Base-by-base conservation (phyloP, 495 filamentous ascomycete genomes). In the Parmelia sp. region DNA sequence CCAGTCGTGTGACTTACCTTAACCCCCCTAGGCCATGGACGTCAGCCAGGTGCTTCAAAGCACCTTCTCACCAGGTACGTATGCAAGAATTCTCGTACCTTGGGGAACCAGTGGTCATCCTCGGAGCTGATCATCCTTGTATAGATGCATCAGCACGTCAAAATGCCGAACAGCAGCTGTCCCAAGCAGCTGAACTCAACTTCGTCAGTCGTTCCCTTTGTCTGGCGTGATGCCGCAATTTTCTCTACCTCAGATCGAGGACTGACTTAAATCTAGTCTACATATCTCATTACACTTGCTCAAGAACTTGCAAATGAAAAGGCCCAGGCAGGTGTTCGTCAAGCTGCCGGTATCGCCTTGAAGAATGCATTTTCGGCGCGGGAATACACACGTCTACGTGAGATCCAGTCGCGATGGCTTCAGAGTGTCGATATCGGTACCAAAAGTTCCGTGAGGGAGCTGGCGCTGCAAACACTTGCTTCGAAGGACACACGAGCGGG, bases 311-410 rank as follows among this genome's bases (percentile, higher is more conserved):
- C 92, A 69, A 96, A 96, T 78, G 95, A 97, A 68, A 82, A 83
- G 62, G 85, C 88, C 68, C 83, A 90, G 66, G 79, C 89, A 53
- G 88, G 89, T 75, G 90, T 96, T 70, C 87, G 94, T 81, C 86
- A 87, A 61, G 92, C 94, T 62, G 94, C 94, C 63, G 94, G 91
- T 88, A 85, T 98, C 69, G 92, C 93, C 57, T 77, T 98, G 71
- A 98, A 98, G 80, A 98, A 98, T 80, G 86, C 94, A 70, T 96
- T 98, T 76, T 89, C 89, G 58, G 89, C 92, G 65, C 90, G 93
- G 78, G 95, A 98, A 75, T 86, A 85, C 71, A 79, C 87, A 69
- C 88, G 90, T 69, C 85, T 96, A 80, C 85, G 86, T 62, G 88
- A 92, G 71, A 82, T 97, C 68, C 94, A 97, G 76, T 79, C 83